A percentile compares a stretch with the other conserved stretches of the same genome.
These are phyloP conservation scores for Caloboletus firmus DNA, from an alignment of 1,284 basidiomycete genomes.

Conservation along the genomic window DNA sequence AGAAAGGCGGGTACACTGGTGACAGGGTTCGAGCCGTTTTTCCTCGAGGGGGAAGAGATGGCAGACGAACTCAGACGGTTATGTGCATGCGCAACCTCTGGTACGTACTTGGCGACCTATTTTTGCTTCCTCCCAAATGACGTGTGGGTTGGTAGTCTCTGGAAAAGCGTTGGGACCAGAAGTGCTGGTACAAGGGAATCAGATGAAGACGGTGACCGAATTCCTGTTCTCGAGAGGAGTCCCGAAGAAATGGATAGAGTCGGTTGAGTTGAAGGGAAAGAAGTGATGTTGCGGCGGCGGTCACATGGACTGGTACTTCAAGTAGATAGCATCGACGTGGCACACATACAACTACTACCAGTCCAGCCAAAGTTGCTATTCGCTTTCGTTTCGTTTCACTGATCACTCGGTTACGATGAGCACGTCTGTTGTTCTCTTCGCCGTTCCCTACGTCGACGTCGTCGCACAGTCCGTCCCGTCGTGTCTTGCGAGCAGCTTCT, in stretches of 20 bases:
- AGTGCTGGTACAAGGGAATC: conserved; percentile 82
- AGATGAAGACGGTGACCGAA: conserved; percentile 64
- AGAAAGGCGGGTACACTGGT: conserved; percentile 76
- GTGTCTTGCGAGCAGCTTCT: conserved; percentile 52
- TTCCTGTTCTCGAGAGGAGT: conserved; percentile 65
- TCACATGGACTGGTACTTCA: not conserved
- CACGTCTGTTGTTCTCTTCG: conserved; percentile 18
- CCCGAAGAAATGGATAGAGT: conserved; percentile 77
- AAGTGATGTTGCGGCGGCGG: too few relatives aligned
- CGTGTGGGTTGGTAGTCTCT: conserved; percentile 44
- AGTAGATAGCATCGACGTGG: too few relatives aligned
- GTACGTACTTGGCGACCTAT: conserved; percentile 38
- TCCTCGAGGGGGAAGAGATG: conserved; percentile 66
- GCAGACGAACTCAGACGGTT: conserved; percentile 75
- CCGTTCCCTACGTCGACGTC: conserved; percentile 26
- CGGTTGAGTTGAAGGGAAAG: conserved; percentile 24
- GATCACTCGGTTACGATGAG: conserved; percentile 15
- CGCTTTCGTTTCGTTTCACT: not conserved
- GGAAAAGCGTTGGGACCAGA: conserved; percentile 60
- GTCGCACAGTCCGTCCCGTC: conserved; percentile 27
- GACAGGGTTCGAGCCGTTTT: conserved; percentile 76
- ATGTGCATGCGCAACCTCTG: conserved; percentile 78
- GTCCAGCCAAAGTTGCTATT: not conserved
- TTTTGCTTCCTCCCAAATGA: not conserved
- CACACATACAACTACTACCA: not conserved